These are phyloP conservation scores for Penicillium hordei DNA, from an alignment of 2,329 filamentous ascomycete species.

Conservation along the genomic window DNA sequence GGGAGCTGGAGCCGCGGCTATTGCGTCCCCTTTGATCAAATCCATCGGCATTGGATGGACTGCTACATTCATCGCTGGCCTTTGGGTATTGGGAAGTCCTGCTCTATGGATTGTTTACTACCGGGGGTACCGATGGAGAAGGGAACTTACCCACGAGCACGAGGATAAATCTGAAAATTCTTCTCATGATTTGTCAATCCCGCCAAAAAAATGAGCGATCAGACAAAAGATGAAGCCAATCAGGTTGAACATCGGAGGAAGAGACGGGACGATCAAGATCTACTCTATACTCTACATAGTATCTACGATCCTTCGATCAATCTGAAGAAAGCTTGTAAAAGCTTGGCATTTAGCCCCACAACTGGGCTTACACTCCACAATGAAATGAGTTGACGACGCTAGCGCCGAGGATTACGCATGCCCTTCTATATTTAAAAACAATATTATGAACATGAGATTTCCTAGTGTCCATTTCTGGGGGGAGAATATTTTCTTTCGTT, in stretches of 20 bases:
- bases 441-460: conserved; percentile 2
- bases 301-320: neutral
- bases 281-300: neutral
- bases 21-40: conserved; percentile 22
- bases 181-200: neutral
- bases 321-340: conserved; percentile 20
- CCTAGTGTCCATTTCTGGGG: neutral
- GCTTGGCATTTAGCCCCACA: conserved; percentile 16
- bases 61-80: conserved; percentile 19
- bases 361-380: conserved; percentile 8
- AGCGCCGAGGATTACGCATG: conserved; percentile 27
- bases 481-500: neutral
- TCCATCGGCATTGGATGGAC: conserved; percentile 31
- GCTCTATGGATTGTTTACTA: conserved; percentile 21
- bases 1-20: conserved; percentile 25
- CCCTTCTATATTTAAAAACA: conserved; percentile 16
- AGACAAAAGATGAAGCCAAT: neutral
- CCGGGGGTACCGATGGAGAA: conserved; percentile 20
- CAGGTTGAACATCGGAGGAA: neutral
- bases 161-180: neutral
- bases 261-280: neutral
- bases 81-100: conserved; percentile 26
- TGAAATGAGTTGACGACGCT: conserved; percentile 25
- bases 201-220: neutral
- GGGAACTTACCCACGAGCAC: neutral